Evolutionary conservation across 1,284 basidiomycete species (phyloP).

Genomic region (Ceratobasidium sp.): DNA sequence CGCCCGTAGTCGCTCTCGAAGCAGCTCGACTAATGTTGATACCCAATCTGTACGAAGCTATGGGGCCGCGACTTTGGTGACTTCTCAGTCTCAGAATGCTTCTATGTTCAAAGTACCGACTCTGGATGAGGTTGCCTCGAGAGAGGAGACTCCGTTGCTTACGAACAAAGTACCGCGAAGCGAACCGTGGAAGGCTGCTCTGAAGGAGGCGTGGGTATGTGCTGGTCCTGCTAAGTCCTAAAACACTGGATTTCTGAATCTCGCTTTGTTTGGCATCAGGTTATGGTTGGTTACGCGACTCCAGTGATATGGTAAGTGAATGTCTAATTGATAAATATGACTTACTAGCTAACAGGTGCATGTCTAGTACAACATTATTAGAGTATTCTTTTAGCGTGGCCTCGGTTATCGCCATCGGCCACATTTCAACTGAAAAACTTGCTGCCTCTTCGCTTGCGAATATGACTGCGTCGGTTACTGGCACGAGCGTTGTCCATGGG

Average conservation of each 20-base stretch:
- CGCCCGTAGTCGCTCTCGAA: slow-evolving; percentile 16
- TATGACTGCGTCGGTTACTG: slow-evolving; percentile 83
- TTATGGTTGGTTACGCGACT: slow-evolving; percentile 72
- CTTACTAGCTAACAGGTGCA: background rate
- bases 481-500: slow-evolving; percentile 84
- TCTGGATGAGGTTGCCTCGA: background rate
- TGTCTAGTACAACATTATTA: slow-evolving; percentile 73
- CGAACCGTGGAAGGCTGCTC: background rate
- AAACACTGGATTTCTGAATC: background rate
- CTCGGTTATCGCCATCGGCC: slow-evolving; percentile 85
- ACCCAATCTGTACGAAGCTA: slow-evolving; percentile 25
- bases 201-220: slow-evolving; percentile 30
- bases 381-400: slow-evolving; percentile 81
- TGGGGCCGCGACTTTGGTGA: slow-evolving; percentile 18
- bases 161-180: background rate
- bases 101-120: slow-evolving; percentile 23
- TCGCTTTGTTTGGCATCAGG: slow-evolving; percentile 51
- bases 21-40: slow-evolving; percentile 23
- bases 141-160: slow-evolving; percentile 5
- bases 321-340: slow-evolving; percentile 2
- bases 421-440: slow-evolving; percentile 83
- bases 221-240: background rate
- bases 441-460: slow-evolving; percentile 86
- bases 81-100: slow-evolving; percentile 17
- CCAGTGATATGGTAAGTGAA: slow-evolving; percentile 73